These are phyloP conservation scores for Scutellaria baicalensis DNA, from an alignment of 257 asterid genomes.

Conservation along the genomic window DNA sequence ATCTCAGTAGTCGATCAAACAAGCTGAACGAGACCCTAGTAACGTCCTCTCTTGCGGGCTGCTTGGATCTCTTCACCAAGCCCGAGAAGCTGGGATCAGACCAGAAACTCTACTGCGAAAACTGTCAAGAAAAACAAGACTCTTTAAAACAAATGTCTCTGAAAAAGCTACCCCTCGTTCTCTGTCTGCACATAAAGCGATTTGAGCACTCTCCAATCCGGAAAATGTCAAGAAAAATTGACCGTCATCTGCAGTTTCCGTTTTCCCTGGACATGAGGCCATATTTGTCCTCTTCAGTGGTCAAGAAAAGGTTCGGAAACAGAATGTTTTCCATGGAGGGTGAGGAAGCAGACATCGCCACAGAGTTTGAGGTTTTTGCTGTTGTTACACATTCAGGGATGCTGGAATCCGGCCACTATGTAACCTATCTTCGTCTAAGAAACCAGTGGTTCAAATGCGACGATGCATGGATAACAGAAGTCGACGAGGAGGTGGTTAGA, in stretches of 20 bases:
- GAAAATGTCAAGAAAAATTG: slow-evolving; percentile 59
- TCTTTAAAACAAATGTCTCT: slow-evolving; percentile 65
- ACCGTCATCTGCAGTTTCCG: slow-evolving; percentile 62
- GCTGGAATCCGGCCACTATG: slow-evolving; percentile 70
- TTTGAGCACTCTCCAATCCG: slow-evolving; percentile 56
- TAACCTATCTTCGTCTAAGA: slow-evolving; percentile 49
- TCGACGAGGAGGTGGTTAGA: slow-evolving; percentile 57
- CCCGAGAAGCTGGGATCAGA: slow-evolving; percentile 61
- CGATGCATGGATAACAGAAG: slow-evolving; percentile 74
- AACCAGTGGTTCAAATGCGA: slow-evolving; percentile 75
- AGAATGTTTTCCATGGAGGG: slow-evolving; percentile 41
- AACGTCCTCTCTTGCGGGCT: slow-evolving; percentile 36
- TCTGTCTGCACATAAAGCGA: slow-evolving; percentile 65
- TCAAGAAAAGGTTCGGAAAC: slow-evolving; percentile 53
- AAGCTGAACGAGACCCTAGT: slow-evolving; percentile 28
- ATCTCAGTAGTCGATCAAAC: slow-evolving; percentile 28
- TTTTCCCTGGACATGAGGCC: slow-evolving; percentile 71
- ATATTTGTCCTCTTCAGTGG: slow-evolving; percentile 53
- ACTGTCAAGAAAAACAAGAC: slow-evolving; percentile 52
- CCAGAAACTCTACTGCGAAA: slow-evolving; percentile 55
- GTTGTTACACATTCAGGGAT: slow-evolving; percentile 76
- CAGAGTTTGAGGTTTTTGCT: slow-evolving; percentile 71
- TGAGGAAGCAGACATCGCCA: slow-evolving; percentile 36
- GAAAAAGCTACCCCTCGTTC: slow-evolving; percentile 55
- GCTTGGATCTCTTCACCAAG: slow-evolving; percentile 63